Evolutionary conservation across 257 asterid species (phyloP).

Genomic region (Nicotiana knightiana): DNA sequence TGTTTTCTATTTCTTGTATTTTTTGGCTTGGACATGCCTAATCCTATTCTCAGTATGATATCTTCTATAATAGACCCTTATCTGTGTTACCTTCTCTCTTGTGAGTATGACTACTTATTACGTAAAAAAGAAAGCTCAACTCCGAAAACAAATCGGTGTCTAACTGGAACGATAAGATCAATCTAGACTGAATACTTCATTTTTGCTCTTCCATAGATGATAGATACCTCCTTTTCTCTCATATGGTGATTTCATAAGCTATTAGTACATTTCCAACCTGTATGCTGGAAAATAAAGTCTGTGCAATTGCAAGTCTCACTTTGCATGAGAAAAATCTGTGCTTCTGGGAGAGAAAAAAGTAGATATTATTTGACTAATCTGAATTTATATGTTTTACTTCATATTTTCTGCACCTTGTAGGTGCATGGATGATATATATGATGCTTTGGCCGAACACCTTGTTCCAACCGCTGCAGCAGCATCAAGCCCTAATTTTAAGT

Average conservation of each 20-base stretch:
- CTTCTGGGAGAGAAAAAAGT: too few relatives aligned
- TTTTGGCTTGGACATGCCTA: not conserved
- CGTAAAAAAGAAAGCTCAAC: not conserved
- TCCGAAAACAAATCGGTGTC: not conserved
- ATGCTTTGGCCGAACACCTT: conserved; percentile 71
- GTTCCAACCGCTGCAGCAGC: conserved; percentile 76
- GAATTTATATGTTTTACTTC: not conserved
- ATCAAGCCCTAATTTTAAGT: conserved; percentile 67
- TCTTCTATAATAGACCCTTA: not conserved
- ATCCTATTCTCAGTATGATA: not conserved
- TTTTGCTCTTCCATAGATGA: not conserved
- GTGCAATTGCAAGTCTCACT: not conserved
- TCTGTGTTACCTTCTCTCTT: not conserved
- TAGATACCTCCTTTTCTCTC: not conserved
- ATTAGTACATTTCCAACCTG: not conserved
- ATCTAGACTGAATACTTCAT: not conserved
- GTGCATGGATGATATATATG: conserved; percentile 73
- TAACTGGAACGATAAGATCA: not conserved
- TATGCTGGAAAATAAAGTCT: not conserved
- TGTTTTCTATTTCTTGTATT: not conserved
- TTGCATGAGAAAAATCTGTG: not conserved
- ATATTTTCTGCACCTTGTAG: conserved; percentile 27
- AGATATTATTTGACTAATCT: not conserved
- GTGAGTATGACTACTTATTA: not conserved
- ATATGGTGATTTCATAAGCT: not conserved